A percentile compares a stretch with the other conserved stretches of the same genome.
phyloP scores from a whole-genome alignment of 169 alveolate species.

The Cryptosporidium xiaoi region DNA sequence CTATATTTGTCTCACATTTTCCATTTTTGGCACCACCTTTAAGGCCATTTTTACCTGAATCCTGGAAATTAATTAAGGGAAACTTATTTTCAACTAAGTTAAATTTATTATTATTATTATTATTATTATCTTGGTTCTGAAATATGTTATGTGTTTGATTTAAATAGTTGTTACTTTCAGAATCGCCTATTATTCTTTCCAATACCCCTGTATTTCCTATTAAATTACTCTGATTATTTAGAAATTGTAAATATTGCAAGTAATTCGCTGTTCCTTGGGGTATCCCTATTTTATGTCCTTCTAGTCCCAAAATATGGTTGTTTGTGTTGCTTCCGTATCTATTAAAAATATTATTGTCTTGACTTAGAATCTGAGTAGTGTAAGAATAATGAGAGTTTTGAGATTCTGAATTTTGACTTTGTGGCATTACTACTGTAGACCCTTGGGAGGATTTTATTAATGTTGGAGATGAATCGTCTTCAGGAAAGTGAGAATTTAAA shows the following conservation, averaged over 20 bases:
- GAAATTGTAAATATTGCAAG: constrained; percentile 26
- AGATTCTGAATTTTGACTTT: constrained; percentile 5
- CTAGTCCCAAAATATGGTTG: neutral
- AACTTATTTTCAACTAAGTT: neutral
- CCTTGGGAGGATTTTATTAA: constrained; percentile 59
- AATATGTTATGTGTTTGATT: neutral
- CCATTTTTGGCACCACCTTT: constrained; percentile 17
- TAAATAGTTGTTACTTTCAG: constrained; percentile 1
- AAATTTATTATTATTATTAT: neutral
- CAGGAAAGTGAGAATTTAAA: no score
- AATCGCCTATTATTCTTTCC: neutral
- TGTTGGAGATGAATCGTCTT: constrained; percentile 36
- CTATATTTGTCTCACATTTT: neutral
- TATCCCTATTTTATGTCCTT: no score
- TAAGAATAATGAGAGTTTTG: neutral
- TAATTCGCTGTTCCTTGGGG: neutral
- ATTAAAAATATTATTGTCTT: neutral
- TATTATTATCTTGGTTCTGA: constrained; percentile 7
- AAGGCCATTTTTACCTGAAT: constrained; percentile 28
- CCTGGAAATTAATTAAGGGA: constrained; percentile 9
- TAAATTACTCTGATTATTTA: neutral
- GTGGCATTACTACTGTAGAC: constrained; percentile 28
- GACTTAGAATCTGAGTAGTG: constrained; percentile 17
- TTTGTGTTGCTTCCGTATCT: neutral
- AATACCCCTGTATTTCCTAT: neutral